Evolutionary conservation across 2,329 filamentous ascomycete genomes (phyloP), one percentile per base, ranked within the genome.

Genomic region (Pezicula neosporulosa): DNA sequence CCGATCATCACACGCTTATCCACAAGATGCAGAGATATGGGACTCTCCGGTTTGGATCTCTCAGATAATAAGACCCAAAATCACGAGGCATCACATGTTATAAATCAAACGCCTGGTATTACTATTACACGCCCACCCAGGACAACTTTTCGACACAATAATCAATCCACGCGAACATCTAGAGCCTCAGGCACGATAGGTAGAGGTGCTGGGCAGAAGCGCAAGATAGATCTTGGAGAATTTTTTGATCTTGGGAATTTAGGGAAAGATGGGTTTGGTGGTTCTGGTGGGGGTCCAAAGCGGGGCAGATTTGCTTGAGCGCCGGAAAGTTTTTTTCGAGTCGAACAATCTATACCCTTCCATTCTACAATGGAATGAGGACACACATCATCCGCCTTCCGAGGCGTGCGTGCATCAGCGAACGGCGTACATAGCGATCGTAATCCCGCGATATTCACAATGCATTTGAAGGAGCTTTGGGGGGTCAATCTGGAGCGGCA

Each of bases 211-310:
- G 88, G 88, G 2, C 78, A 83, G 59, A 93, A 93, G 68, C 79
- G 88, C 39, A 81, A 87, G 61, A 78, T 89, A 59, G 86, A 88
- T 60, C 80, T 89, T 61, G 81, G 83, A 21, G 88, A 92, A 62
- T 84, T 90, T 49, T 91, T 91, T 64, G 87, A 90, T 62, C 72
- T 88, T 7, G 81, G 82, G 48, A 83, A 81, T 56, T 67, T 87
- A 47, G 78, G 78, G 30, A 86, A 86, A 63, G 86, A 89, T 52
- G 54, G 56, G n/a, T 61, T 59, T 57, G 62, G 64, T 39, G 53
- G 55, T 33, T 33, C 30, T 30, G 55, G 53, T 44, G 64, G 66
- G 19, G 64, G 64, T 49, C 65, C 65, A 43, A 68, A 68, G 56
- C 61, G 66, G 39, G 64, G 66, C 42, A 59, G 61, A 56, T 67